Base-by-base conservation (phyloP, 345 rosid species). In the Aethionema arabicum region DNA sequence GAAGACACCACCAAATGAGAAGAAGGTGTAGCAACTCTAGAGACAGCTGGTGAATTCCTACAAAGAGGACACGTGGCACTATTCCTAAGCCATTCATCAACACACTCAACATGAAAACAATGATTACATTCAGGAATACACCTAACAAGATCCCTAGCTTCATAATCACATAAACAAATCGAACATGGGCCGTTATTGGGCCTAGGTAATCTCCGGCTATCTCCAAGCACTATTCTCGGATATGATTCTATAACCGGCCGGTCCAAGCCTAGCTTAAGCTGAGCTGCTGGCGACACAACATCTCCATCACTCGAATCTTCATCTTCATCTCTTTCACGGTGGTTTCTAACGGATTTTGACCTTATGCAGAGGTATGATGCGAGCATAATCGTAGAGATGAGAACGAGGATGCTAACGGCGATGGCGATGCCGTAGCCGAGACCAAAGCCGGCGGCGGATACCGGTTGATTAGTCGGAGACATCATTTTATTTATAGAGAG, bases 381-480 rank as follows among this genome's bases (percentile, higher is more conserved):
- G 15, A 87, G 84, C 87, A 87, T 84, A 68, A 87, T 78, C 43
- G 83, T 74, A 43, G 95, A 87, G 33, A 87, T 83, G 69, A 87
- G 95, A 48, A 87, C 83, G 0, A 87, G 80, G 44, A 83, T 81
- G 76, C 95, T 81, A 32, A 85, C 88, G 11, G 95, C 82, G n/a
- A 87, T 87, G 63, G 85, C 85, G 9, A 87, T 87, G 59, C 91
- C 91, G 48, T 87, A 87, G 8, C 95, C 95, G 11, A 87, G 91
- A 16, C 91, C 87, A 52, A 78, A 85, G 1, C 87, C 91, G 9
- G 74, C 7, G 38, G 81, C 48, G 27, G 79, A 32, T 2, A 13
- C 67, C n/a, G 87, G 79, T 5, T 83, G 80, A 37, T 61, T 67
- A 10, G 77, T 76, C 1, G 85, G 48, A 63, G 82, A 59, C 92